phyloP scores from a whole-genome alignment of 371 early-diverging fungal genomes.

The Apophysomyces ossiformis region DNA sequence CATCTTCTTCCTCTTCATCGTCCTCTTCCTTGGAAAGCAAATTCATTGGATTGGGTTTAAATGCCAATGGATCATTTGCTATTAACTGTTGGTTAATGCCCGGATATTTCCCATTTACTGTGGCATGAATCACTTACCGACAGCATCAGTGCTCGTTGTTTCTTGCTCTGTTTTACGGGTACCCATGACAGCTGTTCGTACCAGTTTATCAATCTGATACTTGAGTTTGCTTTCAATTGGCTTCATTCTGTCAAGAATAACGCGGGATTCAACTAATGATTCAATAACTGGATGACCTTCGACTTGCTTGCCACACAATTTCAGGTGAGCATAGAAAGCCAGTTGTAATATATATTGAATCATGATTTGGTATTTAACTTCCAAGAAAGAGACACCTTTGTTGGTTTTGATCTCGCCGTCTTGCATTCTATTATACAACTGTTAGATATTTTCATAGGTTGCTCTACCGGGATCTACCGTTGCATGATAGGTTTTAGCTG shows the following conservation, averaged over 20 bases:
- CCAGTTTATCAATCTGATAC: constrained; percentile 96
- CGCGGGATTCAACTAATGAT: constrained; percentile 78
- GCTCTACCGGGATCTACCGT: constrained; percentile 38
- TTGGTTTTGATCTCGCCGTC: constrained; percentile 69
- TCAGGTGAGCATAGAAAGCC: constrained; percentile 72
- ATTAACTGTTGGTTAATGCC: constrained; percentile 3
- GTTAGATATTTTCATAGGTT: not conserved
- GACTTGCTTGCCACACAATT: constrained; percentile 74
- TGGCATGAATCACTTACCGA: constrained; percentile 1
- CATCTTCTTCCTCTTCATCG: constrained; percentile 46
- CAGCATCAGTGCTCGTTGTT: constrained; percentile 23
- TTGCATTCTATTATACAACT: constrained; percentile 39
- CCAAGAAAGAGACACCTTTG: constrained; percentile 84
- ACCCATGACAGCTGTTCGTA: constrained; percentile 73
- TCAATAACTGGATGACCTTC: constrained; percentile 69
- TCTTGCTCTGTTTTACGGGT: constrained; percentile 31
- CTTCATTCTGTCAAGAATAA: constrained; percentile 89
- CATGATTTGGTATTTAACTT: constrained; percentile 85
- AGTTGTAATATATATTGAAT: constrained; percentile 88
- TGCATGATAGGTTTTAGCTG: constrained; percentile 58
- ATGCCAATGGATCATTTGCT: constrained; percentile 77
- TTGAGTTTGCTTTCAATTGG: constrained; percentile 93
- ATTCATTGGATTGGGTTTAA: constrained; percentile 86
- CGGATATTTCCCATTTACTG: constrained; percentile 17
- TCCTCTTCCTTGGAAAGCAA: constrained; percentile 55